phyloP scores from a whole-genome alignment of 768 basidiomycete species.

The Xerocomus brunneocitrinus region DNA sequence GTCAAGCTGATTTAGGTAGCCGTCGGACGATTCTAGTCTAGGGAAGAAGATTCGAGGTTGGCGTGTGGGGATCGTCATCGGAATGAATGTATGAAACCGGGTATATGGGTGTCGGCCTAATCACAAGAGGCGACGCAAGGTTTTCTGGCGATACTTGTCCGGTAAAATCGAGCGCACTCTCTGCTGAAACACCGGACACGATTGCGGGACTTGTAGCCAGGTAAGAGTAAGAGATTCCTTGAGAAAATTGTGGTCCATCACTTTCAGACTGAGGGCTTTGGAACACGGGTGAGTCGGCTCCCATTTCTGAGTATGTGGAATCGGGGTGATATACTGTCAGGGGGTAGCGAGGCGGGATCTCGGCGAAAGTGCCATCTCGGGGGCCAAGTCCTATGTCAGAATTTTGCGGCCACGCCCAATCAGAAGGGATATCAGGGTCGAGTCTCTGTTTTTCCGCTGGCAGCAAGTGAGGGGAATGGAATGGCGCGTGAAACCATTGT shows the following conservation, averaged over 20 bases:
- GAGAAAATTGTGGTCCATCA: slow-evolving; percentile 11
- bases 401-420: slow-evolving; percentile 20
- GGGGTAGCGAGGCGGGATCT: slow-evolving; percentile 7
- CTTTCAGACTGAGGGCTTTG: slow-evolving; percentile 7
- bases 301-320: slow-evolving; percentile 5
- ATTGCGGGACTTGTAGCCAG: slow-evolving; percentile 3
- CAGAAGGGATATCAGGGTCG: neutral
- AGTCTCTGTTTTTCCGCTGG: slow-evolving; percentile 14
- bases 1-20: neutral
- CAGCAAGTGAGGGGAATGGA: slow-evolving; percentile 22
- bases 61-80: slow-evolving; percentile 3
- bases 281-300: neutral
- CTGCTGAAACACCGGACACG: slow-evolving; percentile 2
- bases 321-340: slow-evolving; percentile 3
- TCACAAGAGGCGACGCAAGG: slow-evolving; percentile 16
- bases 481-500: slow-evolving; percentile 27
- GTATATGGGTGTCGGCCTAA: slow-evolving; percentile 29
- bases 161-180: neutral
- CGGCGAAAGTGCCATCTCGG: slow-evolving; percentile 8
- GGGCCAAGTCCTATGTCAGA: slow-evolving; percentile 3
- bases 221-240: slow-evolving; percentile 7
- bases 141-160: slow-evolving; percentile 8
- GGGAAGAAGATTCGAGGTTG: neutral
- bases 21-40: slow-evolving; percentile 2
- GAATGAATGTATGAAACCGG: slow-evolving; percentile 23